phyloP scores from a whole-genome alignment of 208 protist genomes.

The Crithidia bombi region DNA sequence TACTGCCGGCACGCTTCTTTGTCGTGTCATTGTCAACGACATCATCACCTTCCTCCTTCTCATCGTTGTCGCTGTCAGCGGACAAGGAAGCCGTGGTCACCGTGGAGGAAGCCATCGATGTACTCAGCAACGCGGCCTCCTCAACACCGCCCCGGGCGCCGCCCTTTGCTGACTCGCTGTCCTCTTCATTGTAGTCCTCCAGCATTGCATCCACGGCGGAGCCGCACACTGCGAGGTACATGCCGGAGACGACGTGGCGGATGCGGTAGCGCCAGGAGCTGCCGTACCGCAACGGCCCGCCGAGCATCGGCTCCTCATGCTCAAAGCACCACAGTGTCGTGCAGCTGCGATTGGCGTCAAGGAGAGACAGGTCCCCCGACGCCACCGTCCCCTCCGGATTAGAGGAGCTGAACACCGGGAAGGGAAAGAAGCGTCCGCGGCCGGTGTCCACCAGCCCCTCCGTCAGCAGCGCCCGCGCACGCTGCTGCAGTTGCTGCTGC shows the following conservation, averaged over 20 bases:
- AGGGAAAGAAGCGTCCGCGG: constrained; percentile 40
- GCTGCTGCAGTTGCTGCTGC: constrained; percentile 5
- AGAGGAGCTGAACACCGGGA: constrained; percentile 49
- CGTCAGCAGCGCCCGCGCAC: not conserved
- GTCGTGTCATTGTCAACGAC: not conserved
- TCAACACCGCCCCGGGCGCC: not conserved
- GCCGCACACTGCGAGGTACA: constrained; percentile 71
- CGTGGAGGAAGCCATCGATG: not conserved
- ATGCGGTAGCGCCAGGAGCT: constrained; percentile 50
- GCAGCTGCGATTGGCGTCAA: constrained; percentile 25
- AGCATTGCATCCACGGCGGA: constrained; percentile 62
- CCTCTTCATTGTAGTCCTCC: constrained; percentile 36
- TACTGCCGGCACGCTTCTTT: not conserved
- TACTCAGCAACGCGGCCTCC: not conserved
- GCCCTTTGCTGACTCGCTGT: constrained; percentile 11
- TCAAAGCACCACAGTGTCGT: constrained; percentile 74
- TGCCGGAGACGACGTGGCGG: constrained; percentile 61
- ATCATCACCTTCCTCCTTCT: not conserved
- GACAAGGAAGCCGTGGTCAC: not conserved
- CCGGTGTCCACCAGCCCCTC: constrained; percentile 46
- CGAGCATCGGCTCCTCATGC: constrained; percentile 59
- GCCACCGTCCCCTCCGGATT: not conserved
- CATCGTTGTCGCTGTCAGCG: not conserved
- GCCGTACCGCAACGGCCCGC: constrained; percentile 55
- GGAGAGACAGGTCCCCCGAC: constrained; percentile 5